A percentile compares a stretch with the other conserved stretches of the same genome.
These are phyloP conservation scores for Musa itinerans DNA, from an alignment of 176 grass and related monocot genomes.

Conservation along the genomic window DNA sequence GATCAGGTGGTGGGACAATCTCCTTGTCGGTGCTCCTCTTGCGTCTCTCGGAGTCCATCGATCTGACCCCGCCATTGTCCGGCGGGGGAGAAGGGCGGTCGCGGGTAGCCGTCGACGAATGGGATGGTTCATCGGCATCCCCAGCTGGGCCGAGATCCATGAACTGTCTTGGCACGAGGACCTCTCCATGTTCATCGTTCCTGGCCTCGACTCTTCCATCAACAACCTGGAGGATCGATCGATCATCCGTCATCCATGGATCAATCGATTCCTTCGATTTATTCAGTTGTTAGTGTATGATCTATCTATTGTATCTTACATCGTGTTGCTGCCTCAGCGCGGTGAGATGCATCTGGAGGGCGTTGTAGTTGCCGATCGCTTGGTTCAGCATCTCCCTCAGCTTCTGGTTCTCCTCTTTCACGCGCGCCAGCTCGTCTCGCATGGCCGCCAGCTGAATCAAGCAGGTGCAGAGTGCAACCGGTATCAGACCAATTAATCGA, in stretches of 20 bases:
- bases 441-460: slow-evolving; percentile 37
- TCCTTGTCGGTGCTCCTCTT: slow-evolving; percentile 16
- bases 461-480: too few species aligned
- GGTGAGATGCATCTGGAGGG: slow-evolving; percentile 67
- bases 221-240: slow-evolving; percentile 6
- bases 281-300: too few species aligned
- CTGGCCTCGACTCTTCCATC: not conserved
- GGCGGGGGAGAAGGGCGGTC: slow-evolving; percentile 30
- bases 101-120: slow-evolving; percentile 73
- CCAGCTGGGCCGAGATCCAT: slow-evolving; percentile 32
- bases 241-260: not conserved
- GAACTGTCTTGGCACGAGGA: slow-evolving; percentile 44
- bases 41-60: slow-evolving; percentile 14
- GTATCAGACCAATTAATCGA: slow-evolving; percentile 7
- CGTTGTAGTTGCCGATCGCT: slow-evolving; percentile 63
- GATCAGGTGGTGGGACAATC: slow-evolving; percentile 14
- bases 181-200: not conserved
- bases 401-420: slow-evolving; percentile 87
- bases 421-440: slow-evolving; percentile 53
- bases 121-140: slow-evolving; percentile 34
- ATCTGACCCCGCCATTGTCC: slow-evolving; percentile 31
- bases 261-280: not conserved
- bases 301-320: not conserved
- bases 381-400: slow-evolving; percentile 66
- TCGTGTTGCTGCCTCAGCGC: slow-evolving; percentile 48